phyloP scores from a whole-genome alignment of 2,329 filamentous ascomycete species.

The Fusarium pseudonygamai region DNA sequence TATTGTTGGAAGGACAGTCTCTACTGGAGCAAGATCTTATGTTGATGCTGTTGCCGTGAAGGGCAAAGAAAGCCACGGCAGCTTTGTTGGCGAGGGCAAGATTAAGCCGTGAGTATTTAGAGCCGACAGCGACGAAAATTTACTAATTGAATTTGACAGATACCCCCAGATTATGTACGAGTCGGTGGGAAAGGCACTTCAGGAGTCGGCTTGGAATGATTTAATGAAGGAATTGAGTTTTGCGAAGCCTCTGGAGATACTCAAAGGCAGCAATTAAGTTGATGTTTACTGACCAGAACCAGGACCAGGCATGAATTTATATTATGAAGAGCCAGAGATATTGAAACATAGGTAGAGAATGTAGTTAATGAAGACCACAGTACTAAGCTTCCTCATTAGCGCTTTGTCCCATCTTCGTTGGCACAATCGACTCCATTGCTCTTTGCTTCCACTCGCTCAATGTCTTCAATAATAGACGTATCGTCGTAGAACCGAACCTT shows the following conservation, averaged over 20 bases:
- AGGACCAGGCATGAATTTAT: too few species aligned
- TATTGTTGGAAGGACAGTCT: slow-evolving; percentile 20
- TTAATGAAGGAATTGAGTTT: slow-evolving; percentile 38
- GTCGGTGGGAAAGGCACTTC: slow-evolving; percentile 20
- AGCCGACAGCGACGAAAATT: not conserved
- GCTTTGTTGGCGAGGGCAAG: slow-evolving; percentile 40
- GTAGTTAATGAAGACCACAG: not conserved
- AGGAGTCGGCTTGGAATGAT: slow-evolving; percentile 35
- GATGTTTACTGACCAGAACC: too few species aligned
- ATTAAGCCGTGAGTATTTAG: slow-evolving; percentile 38
- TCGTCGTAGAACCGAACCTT: slow-evolving; percentile 8
- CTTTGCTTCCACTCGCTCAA: not conserved
- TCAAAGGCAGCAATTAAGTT: not conserved
- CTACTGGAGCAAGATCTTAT: slow-evolving; percentile 35
- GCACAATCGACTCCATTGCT: not conserved
- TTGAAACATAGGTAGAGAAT: not conserved
- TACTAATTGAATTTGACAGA: slow-evolving; percentile 15
- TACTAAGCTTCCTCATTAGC: not conserved
- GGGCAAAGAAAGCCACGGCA: slow-evolving; percentile 37
- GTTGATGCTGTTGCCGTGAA: slow-evolving; percentile 37
- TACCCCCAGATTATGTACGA: slow-evolving; percentile 37
- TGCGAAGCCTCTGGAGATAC: slow-evolving; percentile 18
- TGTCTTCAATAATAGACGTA: not conserved
- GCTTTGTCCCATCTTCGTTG: not conserved
- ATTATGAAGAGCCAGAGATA: not conserved